phyloP scores from a whole-genome alignment of 306 rosid species.

The Vachellia collinsii region DNA sequence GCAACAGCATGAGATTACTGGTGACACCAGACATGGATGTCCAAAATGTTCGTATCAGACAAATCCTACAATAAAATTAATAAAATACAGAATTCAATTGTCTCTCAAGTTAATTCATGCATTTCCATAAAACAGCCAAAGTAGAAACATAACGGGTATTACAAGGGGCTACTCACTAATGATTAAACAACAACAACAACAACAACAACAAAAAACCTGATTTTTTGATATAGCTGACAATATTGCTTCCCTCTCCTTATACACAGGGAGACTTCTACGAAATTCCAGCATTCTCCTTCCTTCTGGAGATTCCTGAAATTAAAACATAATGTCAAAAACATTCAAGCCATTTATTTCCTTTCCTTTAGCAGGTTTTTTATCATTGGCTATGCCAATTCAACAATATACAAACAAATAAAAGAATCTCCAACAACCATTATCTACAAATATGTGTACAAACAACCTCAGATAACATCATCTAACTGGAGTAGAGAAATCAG shows the following conservation, averaged over 20 bases:
- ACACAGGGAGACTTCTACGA: constrained; percentile 84
- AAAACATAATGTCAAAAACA: constrained; percentile 35
- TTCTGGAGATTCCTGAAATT: constrained; percentile 71
- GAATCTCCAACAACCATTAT: neutral
- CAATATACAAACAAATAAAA: neutral
- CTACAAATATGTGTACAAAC: neutral
- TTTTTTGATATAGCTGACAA: constrained; percentile 66
- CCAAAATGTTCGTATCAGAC: neutral
- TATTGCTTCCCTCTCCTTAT: constrained; percentile 78
- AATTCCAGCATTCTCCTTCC: constrained; percentile 81
- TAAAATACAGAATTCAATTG: constrained; percentile 17
- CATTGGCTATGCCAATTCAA: neutral
- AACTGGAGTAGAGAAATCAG: neutral
- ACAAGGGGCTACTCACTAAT: neutral
- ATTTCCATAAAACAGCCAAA: constrained; percentile 15
- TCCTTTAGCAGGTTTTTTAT: neutral
- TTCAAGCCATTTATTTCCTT: constrained; percentile 31
- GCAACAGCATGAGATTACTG: neutral
- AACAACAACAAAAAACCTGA: constrained; percentile 65
- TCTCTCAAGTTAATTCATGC: neutral
- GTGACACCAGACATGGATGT: constrained; percentile 9
- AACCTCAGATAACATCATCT: neutral
- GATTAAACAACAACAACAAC: constrained; percentile 12
- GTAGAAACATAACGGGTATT: neutral
- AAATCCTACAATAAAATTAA: constrained; percentile 23